These are phyloP conservation scores for Zea luxurians DNA, from an alignment of 176 grass and related monocot genomes.

Conservation along the genomic window DNA sequence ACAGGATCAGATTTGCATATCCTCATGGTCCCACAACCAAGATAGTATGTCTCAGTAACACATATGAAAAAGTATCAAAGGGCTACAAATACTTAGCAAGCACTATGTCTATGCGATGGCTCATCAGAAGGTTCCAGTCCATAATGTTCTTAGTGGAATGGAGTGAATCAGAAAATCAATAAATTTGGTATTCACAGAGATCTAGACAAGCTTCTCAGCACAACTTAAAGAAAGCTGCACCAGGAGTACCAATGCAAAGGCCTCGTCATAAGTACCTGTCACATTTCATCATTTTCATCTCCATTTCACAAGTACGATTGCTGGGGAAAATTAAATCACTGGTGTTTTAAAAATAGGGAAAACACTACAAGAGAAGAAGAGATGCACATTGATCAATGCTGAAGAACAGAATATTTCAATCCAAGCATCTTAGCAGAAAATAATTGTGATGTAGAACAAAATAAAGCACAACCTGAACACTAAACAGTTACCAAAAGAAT, in stretches of 20 bases:
- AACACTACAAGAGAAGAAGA: neutral
- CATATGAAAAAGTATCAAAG: neutral
- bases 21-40: conserved; percentile 61
- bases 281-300: conserved; percentile 71
- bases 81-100: neutral
- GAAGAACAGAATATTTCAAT: neutral
- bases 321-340: neutral
- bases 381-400: neutral
- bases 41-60: neutral
- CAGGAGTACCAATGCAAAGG: conserved; percentile 56
- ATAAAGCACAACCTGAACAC: too few species aligned
- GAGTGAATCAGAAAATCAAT: conserved; percentile 50
- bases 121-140: conserved; percentile 12
- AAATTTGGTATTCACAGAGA: conserved; percentile 48
- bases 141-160: conserved; percentile 33
- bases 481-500: neutral
- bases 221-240: conserved; percentile 61
- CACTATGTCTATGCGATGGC: neutral
- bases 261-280: conserved; percentile 75
- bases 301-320: conserved; percentile 29
- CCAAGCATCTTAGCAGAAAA: neutral
- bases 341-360: conserved; percentile 2
- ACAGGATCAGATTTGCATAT: conserved; percentile 52
- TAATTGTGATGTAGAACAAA: neutral
- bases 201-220: conserved; percentile 59